Evolutionary conservation across 306 rosid species (phyloP), one percentile per base, ranked within the genome.

Genomic region (Cicer yamashitae): DNA sequence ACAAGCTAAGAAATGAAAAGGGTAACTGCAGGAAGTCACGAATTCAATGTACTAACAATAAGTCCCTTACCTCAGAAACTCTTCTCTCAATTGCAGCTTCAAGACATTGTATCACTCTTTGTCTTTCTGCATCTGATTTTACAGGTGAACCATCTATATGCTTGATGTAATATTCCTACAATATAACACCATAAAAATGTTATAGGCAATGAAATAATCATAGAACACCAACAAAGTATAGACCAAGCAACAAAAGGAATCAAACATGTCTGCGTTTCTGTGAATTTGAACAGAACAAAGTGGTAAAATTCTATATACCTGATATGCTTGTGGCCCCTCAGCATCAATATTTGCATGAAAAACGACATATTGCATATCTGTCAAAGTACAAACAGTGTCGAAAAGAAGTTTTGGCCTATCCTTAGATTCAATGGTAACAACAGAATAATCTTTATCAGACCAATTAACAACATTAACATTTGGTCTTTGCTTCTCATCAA

Each of bases 71-170:
- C 93, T 91, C 97, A 13, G 94, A 94, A 15, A 87, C 97, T 86
- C 98, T 85, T 88, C 98, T 91, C 85, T 87, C 87, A 70, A 94
- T 94, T 52, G 98, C 97, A 51, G 98, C 98, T 82, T 91, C 97
- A 57, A 94, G 96, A 84, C 98, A 94, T 46, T 86, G 93, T 43
- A 91, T 94, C 61, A 94, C 94, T 85, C 98, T 82, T 72, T 94
- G 91, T 71, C 97, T 90, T 89, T 94, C 98, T 12, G 98, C 97
- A 74, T 94, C 98, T 17, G 97, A 94, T 75, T 91, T 94, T 77
- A 94, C 97, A 44, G 98, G 97, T 64, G 97, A 94, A 59, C 98
- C 98, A 50, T 94, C 98, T 53, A 94, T 67, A 62, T 94, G 98
- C 84, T 90, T 91, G 67, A 94, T 87, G 74, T 84, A 94, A 78